phyloP scores from a whole-genome alignment of 2,329 filamentous ascomycete species.

The Microcyclosporella mali region DNA sequence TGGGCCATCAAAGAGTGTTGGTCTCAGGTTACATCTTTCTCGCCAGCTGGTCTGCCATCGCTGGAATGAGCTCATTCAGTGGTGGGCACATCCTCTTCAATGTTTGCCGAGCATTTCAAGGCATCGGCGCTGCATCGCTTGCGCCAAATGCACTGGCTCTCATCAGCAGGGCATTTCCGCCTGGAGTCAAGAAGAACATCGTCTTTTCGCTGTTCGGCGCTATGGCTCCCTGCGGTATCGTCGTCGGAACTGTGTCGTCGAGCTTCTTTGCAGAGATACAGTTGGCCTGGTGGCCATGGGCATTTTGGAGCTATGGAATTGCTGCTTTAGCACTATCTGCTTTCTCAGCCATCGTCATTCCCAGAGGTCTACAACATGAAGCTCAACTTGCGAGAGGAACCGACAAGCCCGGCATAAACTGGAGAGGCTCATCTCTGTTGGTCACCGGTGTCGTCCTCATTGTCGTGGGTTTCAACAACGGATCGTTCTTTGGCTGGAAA shows the following conservation, averaged over 20 bases:
- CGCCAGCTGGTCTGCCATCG: constrained; percentile 37
- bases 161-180: constrained; percentile 31
- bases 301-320: constrained; percentile 29
- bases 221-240: constrained; percentile 32
- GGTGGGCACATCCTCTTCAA: constrained; percentile 29
- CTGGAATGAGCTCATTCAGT: constrained; percentile 35
- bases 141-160: constrained; percentile 36
- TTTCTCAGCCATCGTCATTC: constrained; percentile 24
- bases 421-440: constrained; percentile 24
- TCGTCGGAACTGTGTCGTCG: constrained; percentile 31
- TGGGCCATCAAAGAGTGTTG: constrained; percentile 39
- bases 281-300: constrained; percentile 32
- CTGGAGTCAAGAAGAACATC: constrained; percentile 35
- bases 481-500: constrained; percentile 29
- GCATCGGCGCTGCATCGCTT: constrained; percentile 34
- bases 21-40: constrained; percentile 36
- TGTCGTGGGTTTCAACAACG: constrained; percentile 32
- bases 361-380: constrained; percentile 17
- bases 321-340: constrained; percentile 21
- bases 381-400: constrained; percentile 14
- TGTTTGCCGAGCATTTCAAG: constrained; percentile 36
- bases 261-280: constrained; percentile 31
- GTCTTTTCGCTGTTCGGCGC: constrained; percentile 35
- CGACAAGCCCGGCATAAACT: constrained; percentile 20
- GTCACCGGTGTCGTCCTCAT: constrained; percentile 29